Evolutionary conservation across 352 stramenopile genomes (phyloP), one percentile per base, ranked within the genome.

Genomic region (Pythium scleroteichum): DNA sequence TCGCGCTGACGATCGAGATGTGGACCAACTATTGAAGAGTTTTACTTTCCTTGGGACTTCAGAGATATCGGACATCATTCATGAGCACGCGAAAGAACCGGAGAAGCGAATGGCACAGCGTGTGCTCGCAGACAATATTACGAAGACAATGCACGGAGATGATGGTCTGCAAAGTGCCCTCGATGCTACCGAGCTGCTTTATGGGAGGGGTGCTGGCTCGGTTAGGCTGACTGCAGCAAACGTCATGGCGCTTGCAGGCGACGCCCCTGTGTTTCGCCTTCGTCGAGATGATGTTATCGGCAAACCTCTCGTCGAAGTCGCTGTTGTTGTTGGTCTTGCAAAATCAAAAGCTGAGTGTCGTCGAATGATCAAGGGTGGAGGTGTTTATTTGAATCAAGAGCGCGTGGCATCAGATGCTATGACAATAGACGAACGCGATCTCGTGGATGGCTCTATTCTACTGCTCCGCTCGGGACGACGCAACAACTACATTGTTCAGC

Each of bases 11-110:
- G 92, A 98, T 60, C 87, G 78, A 40, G 90, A 99, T 74, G 92
- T 99, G 12, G 86, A 95, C 51, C 87, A 96, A 27, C 94, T 99
- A 57, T 73, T 99, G 56, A 98, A 98, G 73, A 89, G 98, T 33
- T 99, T 99, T 64, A 99, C 97, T 14, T 98, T 99, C 71, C 71
- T 99, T 39, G 79, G 90, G 13, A 58, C 99, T 40, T 76, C 96
- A 14, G 88, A 98, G 46, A 98, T 99, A 64, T 67, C 78, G 4
- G 78, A 93, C 40, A 87, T 98, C 53, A 78, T 94, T 35, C 59
- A 76, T 47, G 76, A 94, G 59, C 83, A 96, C 64, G 47, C 71
- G 4, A 82, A 88, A 70, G 67, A 68, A 7, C 86, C 97, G 4
- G 79, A 96, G 66, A 90, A 96, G 59, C 80, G 91, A 38, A 56